Evolutionary conservation across 2,329 filamentous ascomycete genomes (phyloP), one percentile per base, ranked within the genome.

Genomic region (Fonsecaea multimorphosa): DNA sequence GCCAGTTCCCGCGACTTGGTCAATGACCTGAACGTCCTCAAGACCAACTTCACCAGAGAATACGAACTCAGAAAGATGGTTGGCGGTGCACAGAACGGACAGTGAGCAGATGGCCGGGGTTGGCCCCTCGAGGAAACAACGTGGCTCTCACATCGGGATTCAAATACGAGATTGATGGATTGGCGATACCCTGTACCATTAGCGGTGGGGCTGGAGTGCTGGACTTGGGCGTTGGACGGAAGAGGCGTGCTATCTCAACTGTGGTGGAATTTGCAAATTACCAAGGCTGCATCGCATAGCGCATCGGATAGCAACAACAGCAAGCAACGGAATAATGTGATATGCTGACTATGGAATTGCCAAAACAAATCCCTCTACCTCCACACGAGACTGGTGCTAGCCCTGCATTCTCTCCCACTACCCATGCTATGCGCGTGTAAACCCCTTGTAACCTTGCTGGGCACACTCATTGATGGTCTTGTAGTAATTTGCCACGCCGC

Each of bases 11-110:
- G 91, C 77, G 89, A 93, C 71, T 84, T 97, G 53, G 91, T 99
- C 69, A 86, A 88, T 65, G 89, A 96, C 71, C 86, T 97, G 62
- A 89, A 89, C 63, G 89, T 88, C 70, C 83, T 99, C 65, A 90
- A 90, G 69, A 88, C 91, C 70, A 92, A 96, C 76, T 97, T 98
- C 77, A 96, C 91, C 22, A 93, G 94, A 75, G 94, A 98, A 79
- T 95, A 89, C 80, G 92, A 96, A 79, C 81, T 96, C 73, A 89
- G 92, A 74, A 93, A 93, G 80, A 94, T 96, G 85, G 91, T 89
- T 66, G 86, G 86, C 52, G 87, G 86, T 24, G 86, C 86, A 58
- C 86, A 89, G 71, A 78, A 80, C 34, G 68, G 61, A 31, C 36
- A 64, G 52, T 70, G 61, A 65, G 31, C n/a, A 44, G n/a, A 16